Percentiles rank a stretch among this genome's conserved stretches.
Evolutionary conservation across 768 basidiomycete genomes (phyloP).

Genomic region (Termitomyces sp.): DNA sequence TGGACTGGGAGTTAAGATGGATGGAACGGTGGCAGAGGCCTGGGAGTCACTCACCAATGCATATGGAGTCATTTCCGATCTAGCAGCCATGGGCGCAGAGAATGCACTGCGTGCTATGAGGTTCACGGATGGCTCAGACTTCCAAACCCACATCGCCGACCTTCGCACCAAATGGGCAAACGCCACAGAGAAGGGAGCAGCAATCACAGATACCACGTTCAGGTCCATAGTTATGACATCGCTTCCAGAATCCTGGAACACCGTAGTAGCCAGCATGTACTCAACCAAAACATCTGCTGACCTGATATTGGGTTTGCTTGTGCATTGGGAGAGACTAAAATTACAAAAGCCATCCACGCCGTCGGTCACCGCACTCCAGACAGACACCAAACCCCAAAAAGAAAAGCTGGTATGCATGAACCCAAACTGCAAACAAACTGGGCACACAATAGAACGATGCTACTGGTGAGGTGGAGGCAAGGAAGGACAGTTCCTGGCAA

Average conservation of each 20-base stretch:
- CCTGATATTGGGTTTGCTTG: not conserved
- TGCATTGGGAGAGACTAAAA: not conserved
- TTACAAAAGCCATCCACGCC: not conserved
- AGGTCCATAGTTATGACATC: not conserved
- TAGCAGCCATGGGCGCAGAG: not conserved
- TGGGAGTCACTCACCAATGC: not conserved
- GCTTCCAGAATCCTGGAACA: not conserved
- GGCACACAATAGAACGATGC: not conserved
- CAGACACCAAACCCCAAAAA: not conserved
- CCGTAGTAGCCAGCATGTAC: not conserved
- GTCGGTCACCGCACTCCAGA: not conserved
- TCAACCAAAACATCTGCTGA: not conserved
- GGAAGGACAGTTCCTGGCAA: constrained; percentile 1
- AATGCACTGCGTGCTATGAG: not conserved
- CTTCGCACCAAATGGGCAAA: not conserved
- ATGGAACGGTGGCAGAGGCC: not conserved
- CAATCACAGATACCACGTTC: not conserved
- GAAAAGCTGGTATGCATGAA: not conserved
- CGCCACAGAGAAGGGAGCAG: not conserved
- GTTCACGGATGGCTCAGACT: not conserved
- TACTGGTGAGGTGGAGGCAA: constrained; percentile 3
- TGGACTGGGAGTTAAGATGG: not conserved
- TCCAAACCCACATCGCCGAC: not conserved
- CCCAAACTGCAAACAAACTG: not conserved
- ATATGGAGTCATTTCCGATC: not conserved